Base-by-base conservation (phyloP, 352 stramenopile species). In the Pythium angustatum region DNA sequence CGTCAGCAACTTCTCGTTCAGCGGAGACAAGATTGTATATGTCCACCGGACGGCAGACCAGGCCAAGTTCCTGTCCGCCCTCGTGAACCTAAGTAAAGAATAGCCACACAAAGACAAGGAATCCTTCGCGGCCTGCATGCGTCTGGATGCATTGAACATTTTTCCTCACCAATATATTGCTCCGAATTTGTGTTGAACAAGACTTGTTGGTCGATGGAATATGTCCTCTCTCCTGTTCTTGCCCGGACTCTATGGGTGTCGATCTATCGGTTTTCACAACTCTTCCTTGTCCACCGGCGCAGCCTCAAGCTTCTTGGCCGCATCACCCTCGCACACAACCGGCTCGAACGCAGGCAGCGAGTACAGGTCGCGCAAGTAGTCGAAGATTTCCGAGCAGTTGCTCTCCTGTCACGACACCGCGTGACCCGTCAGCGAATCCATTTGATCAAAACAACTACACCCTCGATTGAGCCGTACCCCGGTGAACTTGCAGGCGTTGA, bases 1-100 rank as follows among this genome's bases (percentile, higher is more conserved):
- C 27, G 86, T 94, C 17, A 93, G 84, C 81, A 94, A 92, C 74
- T 94, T 91, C 34, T 93, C 84, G 7, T 94, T 94, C 60, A 91
- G 80, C 51, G 81, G 83, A 21, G 82, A 94, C 80, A 94, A 94
- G 66, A 93, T 94, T 66, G 84, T 93, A 60, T 94, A 94, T 62
- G 85, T 94, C 50, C 86, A 94, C 63, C 86, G 86, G 14, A 94
- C 84, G 28, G 86, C 84, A n/a, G 86, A 94, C 72, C 86, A 94
- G 64, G 86, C 86, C 65, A 94, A 94, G 79, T 91, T 94, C 62
- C 69, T 94, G 38, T 93, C 85, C 43, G 80, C 82, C 6, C 76
- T 94, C 5, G 85, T 94, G 40, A 87, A 76, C 45, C 61, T 91
- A 69, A 90, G 79, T 75, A 90, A 88, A 78, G 61, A 79, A 68